Evolutionary conservation across 495 filamentous ascomycete species (phyloP), one percentile per base, ranked within the genome.

Genomic region (Talaromyces wortmannii): DNA sequence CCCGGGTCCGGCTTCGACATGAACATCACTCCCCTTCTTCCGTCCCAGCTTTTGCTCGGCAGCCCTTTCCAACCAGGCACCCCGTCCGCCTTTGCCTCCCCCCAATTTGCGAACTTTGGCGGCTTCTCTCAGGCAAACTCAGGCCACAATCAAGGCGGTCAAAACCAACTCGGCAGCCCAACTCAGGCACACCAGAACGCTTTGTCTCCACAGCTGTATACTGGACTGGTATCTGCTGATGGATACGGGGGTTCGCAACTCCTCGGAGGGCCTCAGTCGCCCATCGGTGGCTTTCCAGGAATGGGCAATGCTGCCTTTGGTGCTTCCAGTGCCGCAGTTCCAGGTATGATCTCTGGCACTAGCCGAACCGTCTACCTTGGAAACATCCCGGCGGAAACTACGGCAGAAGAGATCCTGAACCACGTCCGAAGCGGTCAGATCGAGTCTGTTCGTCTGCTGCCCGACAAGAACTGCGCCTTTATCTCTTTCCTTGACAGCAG

Each of bases 391-490:
- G 89, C 92, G 17, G 94, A 98, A 77, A 97, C 94, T n/a, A 86
- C 89, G 36, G 95, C 95, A 17, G 94, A 98, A 75, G 94, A 98
- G 73, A 97, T 98, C 61, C 78, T 98, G 49, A 89, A 92, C 58
- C 94, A 98, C 65, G 94, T 98, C 50, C 85, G 94, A 48, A 97
- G 95, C 70, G 94, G 94, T 33, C 95, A 97, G 63, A 98, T 98
- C 69, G 94, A 98, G 76, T 97, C 95, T 23, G 94, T 97, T 40
- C 85, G 94, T 58, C 79, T 97, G 59, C 81, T 98, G 36, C 90
- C 92, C 15, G 94, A 98, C 74, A 98, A 97, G 88, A 98, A 97
- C 78, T 98, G 94, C 71, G 94, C 94, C 57, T 98, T 98, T 77
- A 98, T 98, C 64, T 98, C 94, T 11, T 98, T 98, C 73, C 78